Conservation (phyloP, 805 yeast species). For the Yamadazyma phyllophila region DNA sequence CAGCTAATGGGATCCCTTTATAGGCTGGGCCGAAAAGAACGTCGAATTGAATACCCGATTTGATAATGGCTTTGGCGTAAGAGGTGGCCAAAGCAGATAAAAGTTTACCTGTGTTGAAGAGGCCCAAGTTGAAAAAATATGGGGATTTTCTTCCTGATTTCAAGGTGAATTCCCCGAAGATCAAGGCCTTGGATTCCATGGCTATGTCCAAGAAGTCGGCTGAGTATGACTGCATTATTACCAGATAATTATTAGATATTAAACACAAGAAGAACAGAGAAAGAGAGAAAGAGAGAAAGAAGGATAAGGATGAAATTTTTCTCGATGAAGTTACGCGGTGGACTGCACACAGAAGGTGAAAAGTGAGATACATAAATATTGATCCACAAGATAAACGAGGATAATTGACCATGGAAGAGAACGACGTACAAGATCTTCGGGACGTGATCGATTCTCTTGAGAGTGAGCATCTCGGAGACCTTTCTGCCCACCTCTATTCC, state of each 20-base stretch:
- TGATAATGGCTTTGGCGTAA: constrained; percentile 84
- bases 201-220: constrained; percentile 77
- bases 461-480: constrained; percentile 49
- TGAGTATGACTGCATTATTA: constrained; percentile 47
- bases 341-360: not conserved
- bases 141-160: constrained; percentile 95
- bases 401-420: not conserved
- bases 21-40: constrained; percentile 96
- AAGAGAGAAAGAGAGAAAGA: constrained; percentile 5
- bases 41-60: constrained; percentile 80
- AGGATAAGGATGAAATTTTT: not conserved
- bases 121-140: constrained; percentile 92
- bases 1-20: constrained; percentile 95
- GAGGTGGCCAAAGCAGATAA: constrained; percentile 81
- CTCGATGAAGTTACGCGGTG: not conserved
- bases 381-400: not conserved
- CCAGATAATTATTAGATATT: not conserved
- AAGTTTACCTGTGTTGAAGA: constrained; percentile 76
- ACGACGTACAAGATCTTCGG: constrained; percentile 15
- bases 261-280: constrained; percentile 5
- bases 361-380: too few relatives aligned
- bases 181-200: constrained; percentile 74
- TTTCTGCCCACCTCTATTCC: constrained; percentile 65
- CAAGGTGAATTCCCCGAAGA: constrained; percentile 85
- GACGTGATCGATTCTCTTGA: constrained; percentile 39